Percentiles rank a stretch among this genome's conserved stretches.
phyloP scores from a whole-genome alignment of 176 grass and related monocot species.

The Aegilops longissima region DNA sequence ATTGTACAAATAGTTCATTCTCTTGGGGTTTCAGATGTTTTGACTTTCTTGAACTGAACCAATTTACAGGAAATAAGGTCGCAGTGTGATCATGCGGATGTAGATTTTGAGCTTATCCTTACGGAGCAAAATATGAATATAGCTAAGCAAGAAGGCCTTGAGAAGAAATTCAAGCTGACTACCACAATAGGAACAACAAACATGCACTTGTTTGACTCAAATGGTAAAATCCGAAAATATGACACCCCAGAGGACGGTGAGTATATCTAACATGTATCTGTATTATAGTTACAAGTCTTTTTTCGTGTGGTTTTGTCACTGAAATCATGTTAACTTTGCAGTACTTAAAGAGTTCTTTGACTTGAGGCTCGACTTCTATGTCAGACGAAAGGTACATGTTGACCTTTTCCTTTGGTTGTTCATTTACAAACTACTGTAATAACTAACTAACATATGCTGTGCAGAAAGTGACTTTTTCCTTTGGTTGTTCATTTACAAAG shows the following conservation, averaged over 20 bases:
- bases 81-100: slow-evolving; percentile 57
- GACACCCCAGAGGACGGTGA: too few species aligned
- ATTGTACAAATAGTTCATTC: background rate
- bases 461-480: background rate
- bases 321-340: slow-evolving; percentile 25
- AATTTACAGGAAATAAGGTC: slow-evolving; percentile 41
- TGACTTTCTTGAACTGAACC: background rate
- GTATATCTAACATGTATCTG: background rate
- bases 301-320: background rate
- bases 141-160: too few species aligned
- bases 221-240: too few species aligned
- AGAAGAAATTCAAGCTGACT: too few species aligned
- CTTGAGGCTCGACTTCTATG: slow-evolving; percentile 65
- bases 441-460: too few species aligned
- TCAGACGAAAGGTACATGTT: slow-evolving; percentile 72
- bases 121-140: too few species aligned
- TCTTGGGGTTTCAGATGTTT: background rate
- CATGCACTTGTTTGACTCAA: too few species aligned
- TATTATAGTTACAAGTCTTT: background rate
- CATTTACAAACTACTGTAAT: too few species aligned
- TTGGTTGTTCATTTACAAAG: too few species aligned
- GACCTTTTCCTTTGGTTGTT: background rate
- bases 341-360: slow-evolving; percentile 79
- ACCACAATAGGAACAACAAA: too few species aligned
- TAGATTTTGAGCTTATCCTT: slow-evolving; percentile 54